Conservation (phyloP, 2,329 filamentous ascomycete genomes). For the Pyrenochaeta sp. region DNA sequence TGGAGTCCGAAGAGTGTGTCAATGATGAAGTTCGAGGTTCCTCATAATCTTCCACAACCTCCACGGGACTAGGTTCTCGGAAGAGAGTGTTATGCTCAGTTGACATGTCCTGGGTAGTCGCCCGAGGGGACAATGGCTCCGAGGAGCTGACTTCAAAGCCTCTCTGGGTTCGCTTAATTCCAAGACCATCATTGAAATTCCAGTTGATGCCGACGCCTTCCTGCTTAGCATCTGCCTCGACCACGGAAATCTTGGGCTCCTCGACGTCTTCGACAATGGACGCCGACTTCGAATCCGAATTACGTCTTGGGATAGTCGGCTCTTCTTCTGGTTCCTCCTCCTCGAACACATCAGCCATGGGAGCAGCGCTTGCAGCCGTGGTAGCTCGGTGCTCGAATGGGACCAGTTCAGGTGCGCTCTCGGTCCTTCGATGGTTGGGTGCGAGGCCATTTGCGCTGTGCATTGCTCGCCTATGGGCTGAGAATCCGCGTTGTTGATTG, state of each 20-base stretch:
- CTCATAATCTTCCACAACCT: slow-evolving; percentile 56
- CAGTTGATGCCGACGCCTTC: slow-evolving; percentile 53
- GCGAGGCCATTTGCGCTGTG: slow-evolving; percentile 80
- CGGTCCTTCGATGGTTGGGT: slow-evolving; percentile 79
- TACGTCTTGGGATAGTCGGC: slow-evolving; percentile 30
- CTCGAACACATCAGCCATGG: slow-evolving; percentile 87
- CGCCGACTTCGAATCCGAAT: slow-evolving; percentile 10
- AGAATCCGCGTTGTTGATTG: slow-evolving; percentile 50
- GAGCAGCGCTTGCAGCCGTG: slow-evolving; percentile 67
- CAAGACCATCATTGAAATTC: slow-evolving; percentile 51
- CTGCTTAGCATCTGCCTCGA: slow-evolving; percentile 52
- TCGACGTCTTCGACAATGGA: slow-evolving; percentile 41
- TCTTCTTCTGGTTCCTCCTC: slow-evolving; percentile 74
- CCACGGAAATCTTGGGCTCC: slow-evolving; percentile 54
- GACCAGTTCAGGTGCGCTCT: slow-evolving; percentile 80
- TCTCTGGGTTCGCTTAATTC: slow-evolving; percentile 37
- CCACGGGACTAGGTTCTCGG: slow-evolving; percentile 44
- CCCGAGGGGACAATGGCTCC: slow-evolving; percentile 38
- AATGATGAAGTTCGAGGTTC: slow-evolving; percentile 58
- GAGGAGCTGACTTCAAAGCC: slow-evolving; percentile 10
- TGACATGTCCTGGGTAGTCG: slow-evolving; percentile 16
- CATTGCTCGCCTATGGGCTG: slow-evolving; percentile 67
- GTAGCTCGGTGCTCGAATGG: slow-evolving; percentile 69
- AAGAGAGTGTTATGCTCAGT: slow-evolving; percentile 13
- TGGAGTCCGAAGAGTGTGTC: slow-evolving; percentile 60